Base-by-base conservation (phyloP, 1,139 yeast species). In the Spathaspora sp. region DNA sequence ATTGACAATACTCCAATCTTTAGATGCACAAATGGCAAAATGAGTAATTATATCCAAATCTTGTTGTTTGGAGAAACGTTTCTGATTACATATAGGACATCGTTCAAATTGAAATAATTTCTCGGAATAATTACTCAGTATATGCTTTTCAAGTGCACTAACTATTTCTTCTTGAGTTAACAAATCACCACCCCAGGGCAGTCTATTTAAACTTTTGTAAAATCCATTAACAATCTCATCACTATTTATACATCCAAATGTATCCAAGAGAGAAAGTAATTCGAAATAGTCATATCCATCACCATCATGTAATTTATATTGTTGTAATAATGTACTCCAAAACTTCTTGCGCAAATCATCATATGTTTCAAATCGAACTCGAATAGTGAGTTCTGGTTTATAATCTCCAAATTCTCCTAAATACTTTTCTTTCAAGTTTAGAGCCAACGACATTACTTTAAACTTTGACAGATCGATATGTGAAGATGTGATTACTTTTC, bases 1-100 rank as follows among this genome's bases (percentile, higher is more conserved):
- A 51, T 82, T 81, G 31, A 84, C 86, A 42, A 83, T 76, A 45
- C 85, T 80, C 85, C 91, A 86, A 54, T 85, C 88, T 50, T 83
- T 83, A 20, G 88, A 82, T 0, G 89, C 84, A 65, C 99, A 93
- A 1, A 89, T 81, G 0, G 97, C 95, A 51, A 91, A 77, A 68
- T 93, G 99, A 1, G 90, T 84, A 20, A 89, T 81, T 43, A 89
- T 81, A 55, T 89, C 96, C 39, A 77, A 56, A 56, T 84, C 84
- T 45, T 37, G 39, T 7, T 23, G 24, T 53, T 78, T 77, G 10
- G 78, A 70, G 42, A 85, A 72, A 26, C 86, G 70, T 38, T 82
- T 82, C 51, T 82, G 80, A 41, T 75, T 74, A 64, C 97, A 91
- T 9, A 86, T 74, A 0, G 97, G 97, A 58, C 97, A 90, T 38